Conservation (phyloP, 225 moss, liverwort and hornwort species). For the Asterella californica region DNA sequence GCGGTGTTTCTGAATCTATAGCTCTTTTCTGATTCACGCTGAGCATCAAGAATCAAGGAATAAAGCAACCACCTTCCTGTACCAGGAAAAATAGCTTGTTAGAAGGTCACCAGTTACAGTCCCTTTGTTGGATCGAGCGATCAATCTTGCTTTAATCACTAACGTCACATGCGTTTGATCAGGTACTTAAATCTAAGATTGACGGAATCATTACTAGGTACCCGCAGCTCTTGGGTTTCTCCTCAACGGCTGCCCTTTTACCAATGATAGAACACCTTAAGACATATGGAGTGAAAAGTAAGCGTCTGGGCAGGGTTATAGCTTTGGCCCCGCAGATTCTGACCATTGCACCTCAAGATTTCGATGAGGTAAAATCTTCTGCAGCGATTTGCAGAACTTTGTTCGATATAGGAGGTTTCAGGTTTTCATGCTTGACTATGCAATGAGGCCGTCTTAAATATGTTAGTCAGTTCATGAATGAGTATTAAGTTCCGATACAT, state of each 20-base stretch:
- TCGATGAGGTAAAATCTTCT: slow-evolving; percentile 53
- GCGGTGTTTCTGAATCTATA: too few species aligned
- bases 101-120: background rate
- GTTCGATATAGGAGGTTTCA: too few species aligned
- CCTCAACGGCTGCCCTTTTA: slow-evolving; percentile 47
- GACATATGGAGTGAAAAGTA: slow-evolving; percentile 73
- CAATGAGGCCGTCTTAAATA: too few species aligned
- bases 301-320: slow-evolving; percentile 74
- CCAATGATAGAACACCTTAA: slow-evolving; percentile 79
- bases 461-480: too few species aligned
- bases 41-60: too few species aligned
- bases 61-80: background rate
- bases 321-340: slow-evolving; percentile 79
- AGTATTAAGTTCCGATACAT: too few species aligned
- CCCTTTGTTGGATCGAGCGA: background rate
- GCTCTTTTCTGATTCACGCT: too few species aligned
- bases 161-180: slow-evolving; percentile 1
- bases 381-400: background rate
- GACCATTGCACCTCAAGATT: slow-evolving; percentile 56
- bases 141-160: background rate
- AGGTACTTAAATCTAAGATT: slow-evolving; percentile 81
- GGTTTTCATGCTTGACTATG: too few species aligned
- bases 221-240: slow-evolving; percentile 84
- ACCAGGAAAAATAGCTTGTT: background rate
- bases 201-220: slow-evolving; percentile 79